Evolutionary conservation across 2,329 filamentous ascomycete genomes (phyloP).

Genomic region (Trichoderma brevicompactum): DNA sequence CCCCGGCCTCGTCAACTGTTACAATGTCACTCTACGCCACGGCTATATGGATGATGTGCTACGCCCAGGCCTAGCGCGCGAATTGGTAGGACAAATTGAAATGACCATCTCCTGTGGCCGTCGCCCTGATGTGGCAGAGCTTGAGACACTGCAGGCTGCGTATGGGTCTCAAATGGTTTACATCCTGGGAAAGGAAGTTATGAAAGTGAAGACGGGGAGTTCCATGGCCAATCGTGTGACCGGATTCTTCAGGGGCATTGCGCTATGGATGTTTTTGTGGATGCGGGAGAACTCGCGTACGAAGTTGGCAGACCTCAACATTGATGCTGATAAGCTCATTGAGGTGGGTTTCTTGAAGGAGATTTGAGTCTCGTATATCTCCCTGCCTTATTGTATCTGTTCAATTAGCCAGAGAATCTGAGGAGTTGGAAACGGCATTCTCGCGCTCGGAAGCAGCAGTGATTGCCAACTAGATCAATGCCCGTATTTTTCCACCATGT

Average conservation of each 20-base stretch:
- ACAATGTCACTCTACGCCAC: slow-evolving; percentile 70
- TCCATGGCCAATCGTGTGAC: slow-evolving; percentile 39
- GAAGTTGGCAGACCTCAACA: slow-evolving; percentile 65
- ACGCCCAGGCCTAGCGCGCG: slow-evolving; percentile 62
- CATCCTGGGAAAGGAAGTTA: slow-evolving; percentile 65
- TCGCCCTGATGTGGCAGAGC: slow-evolving; percentile 43
- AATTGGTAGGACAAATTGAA: slow-evolving; percentile 63
- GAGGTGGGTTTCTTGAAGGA: slow-evolving; percentile 74
- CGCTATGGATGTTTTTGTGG: slow-evolving; percentile 64
- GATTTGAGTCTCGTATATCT: slow-evolving; percentile 47
- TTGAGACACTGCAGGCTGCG: slow-evolving; percentile 51
- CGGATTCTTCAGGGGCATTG: slow-evolving; percentile 47
- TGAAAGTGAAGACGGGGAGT: slow-evolving; percentile 50
- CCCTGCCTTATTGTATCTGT: background rate
- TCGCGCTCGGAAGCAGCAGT: background rate
- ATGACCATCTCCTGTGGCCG: slow-evolving; percentile 50
- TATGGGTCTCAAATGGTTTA: slow-evolving; percentile 57
- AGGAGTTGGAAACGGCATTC: background rate
- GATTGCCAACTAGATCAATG: background rate
- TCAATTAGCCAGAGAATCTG: background rate
- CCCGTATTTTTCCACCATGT: background rate
- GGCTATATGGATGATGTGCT: slow-evolving; percentile 76
- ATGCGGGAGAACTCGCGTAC: slow-evolving; percentile 67
- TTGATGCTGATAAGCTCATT: slow-evolving; percentile 59
- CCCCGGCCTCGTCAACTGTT: slow-evolving; percentile 62